Evolutionary conservation across 345 rosid species (phyloP).

Genomic region (Diplotaxis tenuifolia): DNA sequence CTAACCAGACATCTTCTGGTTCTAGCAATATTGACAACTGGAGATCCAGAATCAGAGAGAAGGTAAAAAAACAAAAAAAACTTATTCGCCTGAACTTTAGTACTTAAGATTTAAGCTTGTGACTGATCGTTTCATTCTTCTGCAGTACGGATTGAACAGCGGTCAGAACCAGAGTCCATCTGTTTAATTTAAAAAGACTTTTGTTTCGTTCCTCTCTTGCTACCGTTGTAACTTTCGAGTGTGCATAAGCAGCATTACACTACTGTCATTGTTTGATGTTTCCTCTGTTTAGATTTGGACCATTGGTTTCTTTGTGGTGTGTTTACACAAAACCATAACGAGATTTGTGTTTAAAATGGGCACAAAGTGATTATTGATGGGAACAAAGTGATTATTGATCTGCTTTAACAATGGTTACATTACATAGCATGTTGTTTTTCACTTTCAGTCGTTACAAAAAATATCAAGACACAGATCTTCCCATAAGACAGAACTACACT

Average conservation of each 20-base stretch:
- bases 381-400: conserved; percentile 16
- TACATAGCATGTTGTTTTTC: conserved; percentile 14
- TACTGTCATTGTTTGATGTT: conserved; percentile 4
- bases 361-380: conserved; percentile 12
- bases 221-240: neutral
- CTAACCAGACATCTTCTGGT: conserved; percentile 58
- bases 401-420: conserved; percentile 28
- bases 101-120: neutral
- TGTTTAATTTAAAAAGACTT: conserved; percentile 20
- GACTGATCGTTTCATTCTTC: neutral
- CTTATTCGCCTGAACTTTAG: neutral
- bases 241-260: conserved; percentile 18
- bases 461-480: conserved; percentile 23
- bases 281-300: conserved; percentile 1
- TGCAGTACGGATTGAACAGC: conserved; percentile 33
- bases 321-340: conserved; percentile 20
- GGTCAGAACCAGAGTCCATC: conserved; percentile 34
- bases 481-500: conserved; percentile 5
- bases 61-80: conserved; percentile 47
- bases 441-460: conserved; percentile 19
- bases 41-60: conserved; percentile 82
- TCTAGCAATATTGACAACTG: conserved; percentile 51
- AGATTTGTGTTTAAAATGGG: conserved; percentile 23
- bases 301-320: neutral
- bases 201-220: conserved; percentile 7